These are phyloP conservation scores for Lasiosphaeria miniovina DNA, from an alignment of 495 filamentous ascomycete species.

Conservation along the genomic window DNA sequence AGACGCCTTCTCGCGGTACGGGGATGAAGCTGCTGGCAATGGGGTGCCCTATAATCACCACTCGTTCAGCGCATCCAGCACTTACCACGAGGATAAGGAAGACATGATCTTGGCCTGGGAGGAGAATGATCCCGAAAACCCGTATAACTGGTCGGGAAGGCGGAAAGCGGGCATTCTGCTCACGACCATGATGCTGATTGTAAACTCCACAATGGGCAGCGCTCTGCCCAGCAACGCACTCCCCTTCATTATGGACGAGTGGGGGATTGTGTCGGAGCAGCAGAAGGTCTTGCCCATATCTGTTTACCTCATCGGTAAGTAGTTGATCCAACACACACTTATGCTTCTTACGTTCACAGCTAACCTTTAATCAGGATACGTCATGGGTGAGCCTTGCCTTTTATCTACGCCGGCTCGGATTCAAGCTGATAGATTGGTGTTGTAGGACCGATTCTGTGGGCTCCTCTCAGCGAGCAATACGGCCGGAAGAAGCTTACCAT, in stretches of 20 bases:
- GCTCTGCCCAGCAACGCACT: slow-evolving; percentile 64
- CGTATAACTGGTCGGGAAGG: slow-evolving; percentile 55
- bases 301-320: slow-evolving; percentile 61
- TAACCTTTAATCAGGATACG: slow-evolving; percentile 18
- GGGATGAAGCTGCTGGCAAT: slow-evolving; percentile 37
- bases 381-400: slow-evolving; percentile 17
- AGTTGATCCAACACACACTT: neutral
- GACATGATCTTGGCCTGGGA: slow-evolving; percentile 47
- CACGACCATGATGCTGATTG: slow-evolving; percentile 58
- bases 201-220: slow-evolving; percentile 73
- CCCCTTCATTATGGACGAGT: slow-evolving; percentile 55
- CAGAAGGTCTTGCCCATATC: slow-evolving; percentile 70
- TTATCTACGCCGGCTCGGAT: no score
- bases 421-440: neutral
- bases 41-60: neutral
- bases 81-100: slow-evolving; percentile 23
- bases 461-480: slow-evolving; percentile 67
- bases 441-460: slow-evolving; percentile 55
- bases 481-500: slow-evolving; percentile 64
- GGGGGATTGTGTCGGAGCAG: slow-evolving; percentile 53
- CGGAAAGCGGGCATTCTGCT: slow-evolving; percentile 58
- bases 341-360: neutral
- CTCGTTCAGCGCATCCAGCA: slow-evolving; percentile 10
- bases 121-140: slow-evolving; percentile 50
- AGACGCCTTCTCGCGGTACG: slow-evolving; percentile 35